phyloP scores from a whole-genome alignment of 169 alveolate genomes.

The Eimeria necatrix region DNA sequence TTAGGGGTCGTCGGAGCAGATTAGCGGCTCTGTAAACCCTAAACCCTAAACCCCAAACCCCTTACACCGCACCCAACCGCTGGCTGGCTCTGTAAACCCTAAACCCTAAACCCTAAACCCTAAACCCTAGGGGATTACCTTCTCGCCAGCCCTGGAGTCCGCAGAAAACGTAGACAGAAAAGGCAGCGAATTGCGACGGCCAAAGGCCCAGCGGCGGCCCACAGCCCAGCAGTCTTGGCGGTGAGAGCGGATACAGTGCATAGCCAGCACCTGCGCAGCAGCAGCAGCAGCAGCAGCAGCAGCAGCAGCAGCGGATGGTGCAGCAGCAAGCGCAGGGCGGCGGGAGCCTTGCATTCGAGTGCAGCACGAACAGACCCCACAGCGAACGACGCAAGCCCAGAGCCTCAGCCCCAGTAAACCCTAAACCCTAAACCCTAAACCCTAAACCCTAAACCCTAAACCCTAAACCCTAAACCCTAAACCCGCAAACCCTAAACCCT shows the following conservation, averaged over 20 bases:
- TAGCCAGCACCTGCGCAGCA: not conserved
- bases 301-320: not conserved
- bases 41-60: slow-evolving; percentile 26
- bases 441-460: slow-evolving; percentile 40
- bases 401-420: not conserved
- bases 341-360: not conserved
- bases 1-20: no score
- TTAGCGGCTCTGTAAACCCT: not conserved
- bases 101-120: slow-evolving; percentile 1
- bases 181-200: slow-evolving; percentile 5
- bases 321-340: not conserved
- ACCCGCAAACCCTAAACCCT: slow-evolving; percentile 43
- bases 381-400: not conserved
- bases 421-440: slow-evolving; percentile 23
- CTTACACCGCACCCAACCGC: not conserved
- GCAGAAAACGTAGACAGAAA: not conserved
- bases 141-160: not conserved
- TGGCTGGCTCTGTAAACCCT: not conserved
- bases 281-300: slow-evolving; percentile 4
- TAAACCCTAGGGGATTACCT: not conserved
- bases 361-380: not conserved
- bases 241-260: not conserved
- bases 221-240: slow-evolving; percentile 21
- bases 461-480: slow-evolving; percentile 49
- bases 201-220: not conserved